These are phyloP conservation scores for Peronospora destructor DNA, from an alignment of 352 stramenopile species.

Conservation along the genomic window DNA sequence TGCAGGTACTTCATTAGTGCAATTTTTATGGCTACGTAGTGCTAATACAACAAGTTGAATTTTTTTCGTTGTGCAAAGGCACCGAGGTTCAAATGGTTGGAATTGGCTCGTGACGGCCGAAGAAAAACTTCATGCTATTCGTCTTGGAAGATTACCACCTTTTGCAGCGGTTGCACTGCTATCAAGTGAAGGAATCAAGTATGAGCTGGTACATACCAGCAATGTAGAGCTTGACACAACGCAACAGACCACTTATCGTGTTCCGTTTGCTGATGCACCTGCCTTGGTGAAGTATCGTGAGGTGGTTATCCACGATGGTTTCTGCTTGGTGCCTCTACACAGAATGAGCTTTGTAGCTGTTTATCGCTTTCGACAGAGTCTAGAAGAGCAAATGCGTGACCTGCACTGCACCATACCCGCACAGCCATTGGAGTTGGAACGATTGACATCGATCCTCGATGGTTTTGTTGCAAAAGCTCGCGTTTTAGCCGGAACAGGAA, in stretches of 20 bases:
- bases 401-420: constrained; percentile 41
- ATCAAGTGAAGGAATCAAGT: constrained; percentile 27
- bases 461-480: constrained; percentile 32
- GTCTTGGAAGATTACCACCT: constrained; percentile 20
- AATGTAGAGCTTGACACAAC: constrained; percentile 9
- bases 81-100: constrained; percentile 33
- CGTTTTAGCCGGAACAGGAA: constrained; percentile 12
- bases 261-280: constrained; percentile 44
- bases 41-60: not conserved
- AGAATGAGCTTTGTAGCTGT: constrained; percentile 34
- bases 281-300: constrained; percentile 36
- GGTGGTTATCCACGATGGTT: constrained; percentile 38
- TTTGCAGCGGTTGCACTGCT: constrained; percentile 29
- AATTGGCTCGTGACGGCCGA: constrained; percentile 57
- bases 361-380: constrained; percentile 33
- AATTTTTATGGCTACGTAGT: not conserved
- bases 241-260: constrained; percentile 27
- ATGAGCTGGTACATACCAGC: constrained; percentile 23
- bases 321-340: constrained; percentile 36
- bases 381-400: constrained; percentile 33
- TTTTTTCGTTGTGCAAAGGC: constrained; percentile 10
- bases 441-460: constrained; percentile 33
- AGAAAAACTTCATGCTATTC: constrained; percentile 32
- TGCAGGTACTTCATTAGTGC: constrained; percentile 31
- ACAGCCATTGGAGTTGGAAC: constrained; percentile 26